Evolutionary conservation across 2,329 filamentous ascomycete genomes (phyloP).

Genomic region (Colletotrichum kahawae): DNA sequence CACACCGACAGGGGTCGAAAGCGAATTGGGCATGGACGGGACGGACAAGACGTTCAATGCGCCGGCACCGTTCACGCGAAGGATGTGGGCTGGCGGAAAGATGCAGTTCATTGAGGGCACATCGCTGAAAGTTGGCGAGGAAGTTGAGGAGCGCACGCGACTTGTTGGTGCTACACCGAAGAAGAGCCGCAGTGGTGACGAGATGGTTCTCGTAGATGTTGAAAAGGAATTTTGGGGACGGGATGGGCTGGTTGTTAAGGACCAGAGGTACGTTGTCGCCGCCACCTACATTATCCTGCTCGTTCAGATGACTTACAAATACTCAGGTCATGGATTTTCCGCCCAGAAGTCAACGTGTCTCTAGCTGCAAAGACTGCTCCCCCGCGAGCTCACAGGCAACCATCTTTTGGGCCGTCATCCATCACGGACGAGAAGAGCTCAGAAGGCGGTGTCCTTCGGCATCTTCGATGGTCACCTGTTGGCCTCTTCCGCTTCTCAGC

Average conservation of each 20-base stretch:
- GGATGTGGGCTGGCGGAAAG: constrained; percentile 72
- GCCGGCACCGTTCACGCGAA: constrained; percentile 61
- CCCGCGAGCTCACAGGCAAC: background rate
- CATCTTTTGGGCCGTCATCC: background rate
- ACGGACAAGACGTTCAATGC: constrained; percentile 67
- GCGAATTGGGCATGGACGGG: constrained; percentile 62
- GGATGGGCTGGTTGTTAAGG: constrained; percentile 56
- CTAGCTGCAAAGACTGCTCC: constrained; percentile 21
- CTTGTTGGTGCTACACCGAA: constrained; percentile 61
- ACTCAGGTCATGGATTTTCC: constrained; percentile 48
- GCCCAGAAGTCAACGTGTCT: constrained; percentile 35
- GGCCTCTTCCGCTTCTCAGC: constrained; percentile 82
- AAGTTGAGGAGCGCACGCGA: constrained; percentile 60
- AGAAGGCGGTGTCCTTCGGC: constrained; percentile 28
- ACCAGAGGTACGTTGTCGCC: constrained; percentile 47
- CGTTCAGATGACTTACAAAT: background rate
- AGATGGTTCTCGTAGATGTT: constrained; percentile 70
- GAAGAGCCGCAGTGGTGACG: constrained; percentile 56
- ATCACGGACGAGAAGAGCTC: background rate
- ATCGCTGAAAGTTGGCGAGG: constrained; percentile 56
- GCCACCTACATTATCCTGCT: background rate
- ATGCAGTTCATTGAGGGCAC: constrained; percentile 50
- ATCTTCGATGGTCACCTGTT: constrained; percentile 48
- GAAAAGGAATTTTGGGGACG: constrained; percentile 63
- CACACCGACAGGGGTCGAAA: constrained; percentile 60